Evolutionary conservation across 768 basidiomycete species (phyloP).

Genomic region (Galerina marginata): DNA sequence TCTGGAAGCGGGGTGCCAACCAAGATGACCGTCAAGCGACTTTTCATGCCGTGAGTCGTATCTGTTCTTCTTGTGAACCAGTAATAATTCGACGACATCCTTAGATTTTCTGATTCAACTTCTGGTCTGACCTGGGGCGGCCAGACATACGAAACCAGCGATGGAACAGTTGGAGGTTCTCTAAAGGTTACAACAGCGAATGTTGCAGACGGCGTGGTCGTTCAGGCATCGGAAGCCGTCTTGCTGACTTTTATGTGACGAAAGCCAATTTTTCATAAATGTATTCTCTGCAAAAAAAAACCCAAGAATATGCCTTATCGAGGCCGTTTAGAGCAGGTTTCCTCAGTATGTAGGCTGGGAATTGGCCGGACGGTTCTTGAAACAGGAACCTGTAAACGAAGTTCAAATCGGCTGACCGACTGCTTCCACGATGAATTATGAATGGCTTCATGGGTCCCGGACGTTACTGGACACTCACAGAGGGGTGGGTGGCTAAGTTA

Average conservation of each 20-base stretch:
- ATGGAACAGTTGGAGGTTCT: conserved; percentile 46
- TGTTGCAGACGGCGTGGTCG: conserved; percentile 45
- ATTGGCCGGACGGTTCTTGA: too few relatives aligned
- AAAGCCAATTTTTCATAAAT: too few relatives aligned
- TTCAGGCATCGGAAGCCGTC: conserved; percentile 54
- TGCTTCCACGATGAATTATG: too few relatives aligned
- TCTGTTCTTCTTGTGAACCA: background rate
- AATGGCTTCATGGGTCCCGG: too few relatives aligned
- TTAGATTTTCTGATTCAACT: conserved; percentile 50
- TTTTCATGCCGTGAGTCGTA: conserved; percentile 46
- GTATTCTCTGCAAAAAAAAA: too few relatives aligned
- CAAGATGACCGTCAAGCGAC: conserved; percentile 49
- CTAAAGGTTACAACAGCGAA: conserved; percentile 30
- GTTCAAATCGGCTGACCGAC: too few relatives aligned
- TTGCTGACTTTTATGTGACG: conserved; percentile 28
- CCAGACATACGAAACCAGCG: conserved; percentile 58
- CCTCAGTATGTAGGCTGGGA: too few relatives aligned
- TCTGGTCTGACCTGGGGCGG: conserved; percentile 62
- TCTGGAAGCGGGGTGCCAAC: conserved; percentile 26
- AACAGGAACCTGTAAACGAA: too few relatives aligned
- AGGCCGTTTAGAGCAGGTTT: too few relatives aligned
- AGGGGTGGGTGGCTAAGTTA: too few relatives aligned
- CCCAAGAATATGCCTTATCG: too few relatives aligned
- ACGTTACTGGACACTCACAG: too few relatives aligned
- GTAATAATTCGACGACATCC: background rate